Evolutionary conservation across 2,329 filamentous ascomycete genomes (phyloP), one percentile per base, ranked within the genome.

Genomic region (Aspergillus nomiae): DNA sequence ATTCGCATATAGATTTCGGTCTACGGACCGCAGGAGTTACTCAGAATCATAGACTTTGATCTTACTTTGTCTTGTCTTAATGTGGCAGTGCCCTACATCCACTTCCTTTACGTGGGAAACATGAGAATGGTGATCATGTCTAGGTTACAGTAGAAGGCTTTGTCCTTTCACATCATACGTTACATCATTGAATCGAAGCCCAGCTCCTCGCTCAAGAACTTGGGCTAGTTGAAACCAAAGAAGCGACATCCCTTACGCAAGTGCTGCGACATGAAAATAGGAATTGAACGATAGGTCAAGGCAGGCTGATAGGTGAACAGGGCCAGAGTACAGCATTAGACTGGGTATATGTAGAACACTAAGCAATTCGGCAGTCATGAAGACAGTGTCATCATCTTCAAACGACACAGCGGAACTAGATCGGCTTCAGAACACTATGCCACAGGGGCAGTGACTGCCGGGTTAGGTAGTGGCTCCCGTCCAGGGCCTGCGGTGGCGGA

Each of bases 401-500:
- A 30, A 14, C 4, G 28, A 32, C 48, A 51, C 48, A n/a, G 11
- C 21, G 38, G 28, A 26, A 55, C n/a, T 41, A 55, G n/a, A 38
- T 32, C 12, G 16, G 32, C 16, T n/a, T 8, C 41, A 14, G n/a
- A 57, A 38, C 19, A n/a, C 60, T 70, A 75, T 63, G 73, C 73
- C 28, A 65, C 72, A 8, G 71, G 70, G 21, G 70, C 64, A 19
- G 73, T 58, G 55, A 71, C 68, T 28, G 69, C 58, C 59, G 67
- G 69, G 36, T 43, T 55, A 54, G 51, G 48, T 63, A 64, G 61
- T 36, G 61, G 26, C 61, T 74, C 71, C 24, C 75, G 73, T 34
- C 74, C 71, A 32, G 74, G 74, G 2, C 74, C 75, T 24, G 73
- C 70, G 7, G 74, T 76, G 30, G 73, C 75, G 32, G 77, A 76